A percentile compares a stretch with the other conserved stretches of the same genome.
These are phyloP conservation scores for Colletotrichum tanaceti DNA, from an alignment of 2,329 filamentous ascomycete genomes.

Conservation along the genomic window DNA sequence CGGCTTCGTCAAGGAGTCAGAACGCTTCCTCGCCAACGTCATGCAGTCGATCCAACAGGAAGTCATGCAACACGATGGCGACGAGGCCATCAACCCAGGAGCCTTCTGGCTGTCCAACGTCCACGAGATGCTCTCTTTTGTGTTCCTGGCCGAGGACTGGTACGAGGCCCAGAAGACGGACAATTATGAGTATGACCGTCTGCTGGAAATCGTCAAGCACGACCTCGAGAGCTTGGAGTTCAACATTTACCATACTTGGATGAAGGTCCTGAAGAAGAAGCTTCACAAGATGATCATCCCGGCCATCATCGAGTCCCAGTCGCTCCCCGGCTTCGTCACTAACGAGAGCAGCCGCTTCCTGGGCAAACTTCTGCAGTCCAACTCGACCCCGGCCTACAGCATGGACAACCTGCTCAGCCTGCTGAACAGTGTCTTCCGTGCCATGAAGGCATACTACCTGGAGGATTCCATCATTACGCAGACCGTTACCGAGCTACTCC, in stretches of 20 bases:
- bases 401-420: slow-evolving; percentile 98
- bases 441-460: slow-evolving; percentile 98
- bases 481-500: slow-evolving; percentile 91
- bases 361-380: slow-evolving; percentile 92
- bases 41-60: slow-evolving; percentile 99
- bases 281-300: slow-evolving; percentile 99
- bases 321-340: slow-evolving; percentile 96
- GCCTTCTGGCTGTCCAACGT: slow-evolving; percentile 99
- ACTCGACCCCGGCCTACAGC: slow-evolving; percentile 93
- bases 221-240: slow-evolving; percentile 98
- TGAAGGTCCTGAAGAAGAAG: slow-evolving; percentile 99
- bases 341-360: slow-evolving; percentile 99
- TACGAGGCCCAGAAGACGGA: slow-evolving; percentile 99
- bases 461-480: slow-evolving; percentile 97
- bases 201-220: slow-evolving; percentile 98
- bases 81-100: slow-evolving; percentile 95
- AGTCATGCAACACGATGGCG: slow-evolving; percentile 98
- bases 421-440: slow-evolving; percentile 96
- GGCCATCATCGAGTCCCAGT: slow-evolving; percentile 98
- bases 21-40: slow-evolving; percentile 97
- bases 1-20: slow-evolving; percentile 98
- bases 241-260: slow-evolving; percentile 99
- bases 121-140: slow-evolving; percentile 99
- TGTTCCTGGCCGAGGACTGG: slow-evolving; percentile 99
- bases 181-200: slow-evolving; percentile 97